A percentile compares a stretch with the other conserved stretches of the same genome.
phyloP scores from a whole-genome alignment of 2,329 filamentous ascomycete genomes.

The Pleoardoris graminearum region DNA sequence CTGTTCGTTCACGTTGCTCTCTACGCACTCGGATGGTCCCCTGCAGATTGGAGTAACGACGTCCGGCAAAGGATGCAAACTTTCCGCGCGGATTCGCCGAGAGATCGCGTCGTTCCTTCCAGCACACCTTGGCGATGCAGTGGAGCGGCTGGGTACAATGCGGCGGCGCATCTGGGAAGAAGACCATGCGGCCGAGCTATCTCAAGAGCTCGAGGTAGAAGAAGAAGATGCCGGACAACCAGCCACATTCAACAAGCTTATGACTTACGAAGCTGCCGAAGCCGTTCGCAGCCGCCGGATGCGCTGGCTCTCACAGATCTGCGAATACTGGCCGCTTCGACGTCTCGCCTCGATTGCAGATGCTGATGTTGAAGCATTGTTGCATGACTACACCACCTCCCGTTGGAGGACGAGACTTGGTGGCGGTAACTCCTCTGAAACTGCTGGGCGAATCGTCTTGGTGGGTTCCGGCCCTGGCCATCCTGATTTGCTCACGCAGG shows the following conservation, averaged over 20 bases:
- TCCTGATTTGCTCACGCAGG: slow-evolving; percentile 84
- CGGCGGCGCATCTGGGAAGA: slow-evolving; percentile 49
- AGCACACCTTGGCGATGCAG: slow-evolving; percentile 72
- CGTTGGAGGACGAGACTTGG: slow-evolving; percentile 37
- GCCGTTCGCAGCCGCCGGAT: slow-evolving; percentile 79
- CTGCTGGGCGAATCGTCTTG: slow-evolving; percentile 74
- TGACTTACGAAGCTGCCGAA: slow-evolving; percentile 73
- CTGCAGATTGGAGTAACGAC: slow-evolving; percentile 95
- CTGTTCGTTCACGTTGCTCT: slow-evolving; percentile 87
- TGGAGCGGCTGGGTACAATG: slow-evolving; percentile 70
- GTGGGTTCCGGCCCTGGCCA: slow-evolving; percentile 92
- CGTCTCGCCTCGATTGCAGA: slow-evolving; percentile 79
- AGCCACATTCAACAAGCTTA: slow-evolving; percentile 80
- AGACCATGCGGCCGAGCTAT: slow-evolving; percentile 56
- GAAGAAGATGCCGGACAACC: slow-evolving; percentile 73
- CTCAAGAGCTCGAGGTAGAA: slow-evolving; percentile 52
- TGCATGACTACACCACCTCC: slow-evolving; percentile 68
- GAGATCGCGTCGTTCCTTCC: slow-evolving; percentile 85
- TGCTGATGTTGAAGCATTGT: slow-evolving; percentile 73
- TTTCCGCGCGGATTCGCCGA: slow-evolving; percentile 83
- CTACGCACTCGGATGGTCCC: slow-evolving; percentile 85
- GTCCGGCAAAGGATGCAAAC: slow-evolving; percentile 90
- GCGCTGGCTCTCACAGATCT: slow-evolving; percentile 93
- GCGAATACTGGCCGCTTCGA: slow-evolving; percentile 95
- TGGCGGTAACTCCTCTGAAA: slow-evolving; percentile 23